Base-by-base conservation (phyloP, 2,329 filamentous ascomycete genomes). In the Fusarium miscanthi region DNA sequence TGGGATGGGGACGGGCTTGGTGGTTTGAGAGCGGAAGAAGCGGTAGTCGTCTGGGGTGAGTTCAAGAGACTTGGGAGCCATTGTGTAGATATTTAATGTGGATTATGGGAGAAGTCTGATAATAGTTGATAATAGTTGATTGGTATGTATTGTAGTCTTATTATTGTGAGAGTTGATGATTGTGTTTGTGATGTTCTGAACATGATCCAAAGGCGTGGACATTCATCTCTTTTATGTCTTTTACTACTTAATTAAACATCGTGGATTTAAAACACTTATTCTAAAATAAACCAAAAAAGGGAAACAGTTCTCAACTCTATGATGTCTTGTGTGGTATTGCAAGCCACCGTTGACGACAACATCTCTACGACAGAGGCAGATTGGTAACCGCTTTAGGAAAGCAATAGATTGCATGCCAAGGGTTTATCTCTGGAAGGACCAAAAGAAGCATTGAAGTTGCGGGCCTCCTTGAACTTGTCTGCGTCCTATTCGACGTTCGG, bases 21-120 rank as follows among this genome's bases (percentile, higher is more conserved):
- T 65, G 45, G 78, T 74, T 43, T 81, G 79, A 14, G 79, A 79
- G 5, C 61, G 52, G 13, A 78, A 27, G 61, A 81, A 81, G 25
- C 25, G 63, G 21, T 63, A 76, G 17, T 58, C 30, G 6, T 40
- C 53, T 3, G 75, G 62, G 5, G 58, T 13, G 4, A 76, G 43
- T 19, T 77, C 65, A 45, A 77, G 61, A 31, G 75, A 77, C 43
- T 77, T 77, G 25, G 75, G 75, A 19, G 63, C 65, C 77, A 78
- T 78, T 42, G 23, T 51, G 57, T 31, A 9, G 25, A 31, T 38
- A 9, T 11, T 21, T 14, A 6, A 8, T 41, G 4, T 35, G 8
- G 11, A 7, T 19, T 30, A 2, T 40, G 7, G 21, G 27, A 13
- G 13, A 27, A 45, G 25, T 5, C 7, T 19, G 30, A 14, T 25